Base-by-base conservation (phyloP, 345 rosid genomes). In the Eucalyptus guilfoylei region DNA sequence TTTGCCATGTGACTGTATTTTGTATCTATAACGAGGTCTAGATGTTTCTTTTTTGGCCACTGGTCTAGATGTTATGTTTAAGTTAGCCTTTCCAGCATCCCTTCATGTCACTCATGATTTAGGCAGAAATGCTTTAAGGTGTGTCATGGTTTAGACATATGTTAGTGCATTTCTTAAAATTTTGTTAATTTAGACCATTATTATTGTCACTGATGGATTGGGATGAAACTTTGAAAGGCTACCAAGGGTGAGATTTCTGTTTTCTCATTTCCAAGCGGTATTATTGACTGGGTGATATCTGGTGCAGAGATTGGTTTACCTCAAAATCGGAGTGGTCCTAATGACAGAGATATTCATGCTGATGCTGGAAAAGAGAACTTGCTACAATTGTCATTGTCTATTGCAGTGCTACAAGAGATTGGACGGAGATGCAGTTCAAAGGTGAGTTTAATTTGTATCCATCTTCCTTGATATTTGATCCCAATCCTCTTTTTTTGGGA, bases 381-480 rank as follows among this genome's bases (percentile, higher is more conserved):
- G 49, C 91, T 94, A 80, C 93, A 94, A 16, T 89, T 98, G 88
- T 95, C 95, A 91, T 91, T 98, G 88, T 95, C 92, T 88, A 95
- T 96, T 86, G 93, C 95, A 88, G 99, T 95, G 55, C 92, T 98
- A 88, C 99, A 95, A 81, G 99, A 98, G 94, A 98, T 97, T 93
- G 99, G 96, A 89, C 91, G 95, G 91, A 94, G 96, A 93, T 98
- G 99, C 91, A 93, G 96, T 92, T 94, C 98, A 60, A 96, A 96
- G 98, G 99, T 96, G 91, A 49, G 47, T 23, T 89, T 85, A n/a
- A 30, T 80, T 88, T 40, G 85, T 44, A 76, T 76, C 47, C 34
- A 30, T 60, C 80, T 49, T 86, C 69, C 10, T 62, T 88, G 50
- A 40, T 42, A 19, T 49, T 34, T n/a, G 10, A 54, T 21, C 58